A percentile compares a stretch with the other conserved stretches of the same genome.
Conservation (phyloP, 1,284 basidiomycete genomes). For the Moniliella sp. region DNA sequence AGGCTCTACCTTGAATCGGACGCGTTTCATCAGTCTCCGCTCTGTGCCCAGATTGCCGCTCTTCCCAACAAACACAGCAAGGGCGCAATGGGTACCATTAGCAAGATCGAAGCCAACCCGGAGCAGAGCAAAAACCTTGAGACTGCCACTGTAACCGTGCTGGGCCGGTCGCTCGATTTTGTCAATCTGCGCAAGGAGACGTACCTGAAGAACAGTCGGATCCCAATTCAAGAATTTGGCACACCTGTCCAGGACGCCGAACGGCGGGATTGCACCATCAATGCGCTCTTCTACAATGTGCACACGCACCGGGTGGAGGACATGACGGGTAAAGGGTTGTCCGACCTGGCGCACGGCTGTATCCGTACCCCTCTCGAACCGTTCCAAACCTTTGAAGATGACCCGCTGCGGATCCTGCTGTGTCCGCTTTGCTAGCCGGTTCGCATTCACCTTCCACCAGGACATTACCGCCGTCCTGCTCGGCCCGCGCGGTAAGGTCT, state of each 20-base stretch:
- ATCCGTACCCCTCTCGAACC: conserved; percentile 77
- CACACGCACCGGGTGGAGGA: conserved; percentile 76
- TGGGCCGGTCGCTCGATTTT: conserved; percentile 71
- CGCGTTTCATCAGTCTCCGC: conserved; percentile 39
- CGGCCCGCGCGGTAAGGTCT: conserved; percentile 50
- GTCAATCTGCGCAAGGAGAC: conserved; percentile 75
- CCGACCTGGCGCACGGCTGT: conserved; percentile 56
- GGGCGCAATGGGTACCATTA: conserved; percentile 27
- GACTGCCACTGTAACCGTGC: conserved; percentile 68
- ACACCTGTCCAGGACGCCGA: conserved; percentile 78
- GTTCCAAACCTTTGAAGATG: conserved; percentile 70
- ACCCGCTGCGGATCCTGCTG: conserved; percentile 72
- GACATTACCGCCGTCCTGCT: conserved; percentile 40
- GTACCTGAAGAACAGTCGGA: conserved; percentile 68
- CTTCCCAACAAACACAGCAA: background rate
- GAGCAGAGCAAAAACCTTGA: conserved; percentile 96
- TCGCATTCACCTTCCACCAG: conserved; percentile 57
- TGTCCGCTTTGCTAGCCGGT: conserved; percentile 82
- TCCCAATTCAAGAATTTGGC: conserved; percentile 74
- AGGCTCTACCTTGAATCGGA: conserved; percentile 42
- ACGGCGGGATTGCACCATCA: conserved; percentile 81
- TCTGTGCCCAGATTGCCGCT: conserved; percentile 1
- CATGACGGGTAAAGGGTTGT: conserved; percentile 59
- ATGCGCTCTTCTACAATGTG: conserved; percentile 86
- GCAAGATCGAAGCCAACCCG: conserved; percentile 77